A percentile compares a stretch with the other conserved stretches of the same genome.
Evolutionary conservation across 768 basidiomycete genomes (phyloP).

Genomic region (Lentinula sp.): DNA sequence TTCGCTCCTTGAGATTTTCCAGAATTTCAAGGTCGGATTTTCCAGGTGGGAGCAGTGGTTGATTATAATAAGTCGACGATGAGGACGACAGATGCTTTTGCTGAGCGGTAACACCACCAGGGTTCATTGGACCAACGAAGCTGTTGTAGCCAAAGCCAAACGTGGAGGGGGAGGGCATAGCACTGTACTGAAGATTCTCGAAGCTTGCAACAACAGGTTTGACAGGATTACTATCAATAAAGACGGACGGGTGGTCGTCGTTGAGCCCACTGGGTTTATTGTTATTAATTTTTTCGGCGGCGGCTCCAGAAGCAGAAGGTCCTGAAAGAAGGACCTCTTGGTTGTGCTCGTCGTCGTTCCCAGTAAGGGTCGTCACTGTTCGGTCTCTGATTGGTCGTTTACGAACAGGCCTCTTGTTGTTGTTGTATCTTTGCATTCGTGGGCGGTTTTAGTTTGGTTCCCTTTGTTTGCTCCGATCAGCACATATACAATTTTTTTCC

Average conservation of each 20-base stretch:
- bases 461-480: neutral
- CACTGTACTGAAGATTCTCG: neutral
- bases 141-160: slow-evolving; percentile 2
- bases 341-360: neutral
- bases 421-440: neutral
- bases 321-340: neutral
- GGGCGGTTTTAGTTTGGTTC: neutral
- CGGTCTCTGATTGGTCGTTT: neutral
- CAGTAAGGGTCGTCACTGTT: neutral
- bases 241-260: neutral
- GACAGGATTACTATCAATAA: neutral
- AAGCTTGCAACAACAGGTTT: neutral
- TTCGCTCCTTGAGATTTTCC: slow-evolving; percentile 67
- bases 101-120: neutral
- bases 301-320: neutral
- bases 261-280: neutral
- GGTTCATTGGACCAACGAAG: slow-evolving; percentile 2
- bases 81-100: neutral
- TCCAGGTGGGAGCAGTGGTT: slow-evolving; percentile 37
- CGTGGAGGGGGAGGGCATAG: neutral
- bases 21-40: slow-evolving; percentile 68
- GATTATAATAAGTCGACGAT: neutral
- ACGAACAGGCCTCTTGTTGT: neutral
- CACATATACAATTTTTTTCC: neutral
- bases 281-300: too few relatives aligned